phyloP scores from a whole-genome alignment of 148 eudicot species.

The Arbutus unedo region DNA sequence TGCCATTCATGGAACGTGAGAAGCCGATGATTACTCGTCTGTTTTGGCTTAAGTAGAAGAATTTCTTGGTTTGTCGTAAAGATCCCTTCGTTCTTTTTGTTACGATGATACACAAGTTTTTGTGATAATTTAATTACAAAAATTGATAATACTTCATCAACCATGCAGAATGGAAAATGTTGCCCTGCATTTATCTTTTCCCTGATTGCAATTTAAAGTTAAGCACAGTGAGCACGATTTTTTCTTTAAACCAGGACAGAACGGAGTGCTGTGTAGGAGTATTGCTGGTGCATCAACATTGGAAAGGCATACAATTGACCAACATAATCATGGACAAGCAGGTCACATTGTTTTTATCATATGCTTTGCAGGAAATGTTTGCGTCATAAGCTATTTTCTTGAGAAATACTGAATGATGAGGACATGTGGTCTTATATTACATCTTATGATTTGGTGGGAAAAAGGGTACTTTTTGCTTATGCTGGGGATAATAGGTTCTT shows the following conservation, averaged over 20 bases:
- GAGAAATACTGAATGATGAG: background rate
- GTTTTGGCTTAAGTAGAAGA: background rate
- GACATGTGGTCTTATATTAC: background rate
- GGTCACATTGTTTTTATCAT: constrained; percentile 29
- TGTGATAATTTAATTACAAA: constrained; percentile 1
- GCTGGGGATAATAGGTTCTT: background rate
- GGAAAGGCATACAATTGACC: constrained; percentile 23
- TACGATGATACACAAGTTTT: background rate
- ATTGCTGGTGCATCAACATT: constrained; percentile 25
- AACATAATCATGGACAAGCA: constrained; percentile 34
- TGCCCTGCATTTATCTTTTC: constrained; percentile 1
- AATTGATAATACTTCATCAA: background rate
- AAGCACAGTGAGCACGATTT: constrained; percentile 8
- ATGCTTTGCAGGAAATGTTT: background rate
- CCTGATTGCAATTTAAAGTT: background rate
- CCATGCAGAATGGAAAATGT: constrained; percentile 1
- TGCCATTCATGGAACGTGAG: background rate
- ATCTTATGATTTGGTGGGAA: background rate
- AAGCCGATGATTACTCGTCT: background rate
- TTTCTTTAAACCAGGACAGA: constrained; percentile 61
- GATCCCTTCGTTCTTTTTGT: background rate
- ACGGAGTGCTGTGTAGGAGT: constrained; percentile 47
- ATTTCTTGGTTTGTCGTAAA: background rate
- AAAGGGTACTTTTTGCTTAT: background rate
- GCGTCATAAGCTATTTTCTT: background rate